These are phyloP conservation scores for Fraxinus dipetala DNA, from an alignment of 305 asterid species.

Conservation along the genomic window DNA sequence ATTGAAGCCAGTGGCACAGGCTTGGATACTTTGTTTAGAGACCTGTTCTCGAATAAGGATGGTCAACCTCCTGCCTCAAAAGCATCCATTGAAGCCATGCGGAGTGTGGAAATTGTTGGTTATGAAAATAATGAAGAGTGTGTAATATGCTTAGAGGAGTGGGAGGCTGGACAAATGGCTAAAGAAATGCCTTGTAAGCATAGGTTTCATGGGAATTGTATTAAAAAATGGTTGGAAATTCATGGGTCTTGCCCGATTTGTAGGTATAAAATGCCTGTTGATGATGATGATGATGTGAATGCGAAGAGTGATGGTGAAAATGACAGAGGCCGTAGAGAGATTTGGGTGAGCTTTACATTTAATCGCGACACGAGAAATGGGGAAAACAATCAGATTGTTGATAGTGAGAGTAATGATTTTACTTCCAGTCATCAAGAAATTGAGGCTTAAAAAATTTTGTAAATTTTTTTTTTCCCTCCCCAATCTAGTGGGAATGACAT, in stretches of 20 bases:
- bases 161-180: conserved; percentile 42
- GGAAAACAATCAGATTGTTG: conserved; percentile 5
- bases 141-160: conserved; percentile 67
- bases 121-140: conserved; percentile 39
- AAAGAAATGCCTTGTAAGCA: conserved; percentile 79
- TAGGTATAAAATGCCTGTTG: conserved; percentile 67
- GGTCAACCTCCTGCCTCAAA: conserved; percentile 73
- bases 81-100: conserved; percentile 63
- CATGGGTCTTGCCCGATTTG: conserved; percentile 90
- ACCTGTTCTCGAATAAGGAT: conserved; percentile 36
- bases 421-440: conserved; percentile 14
- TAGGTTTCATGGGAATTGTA: conserved; percentile 52
- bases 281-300: conserved; percentile 30
- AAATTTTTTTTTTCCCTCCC: neutral
- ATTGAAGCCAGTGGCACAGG: conserved; percentile 30
- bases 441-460: conserved; percentile 6
- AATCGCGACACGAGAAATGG: conserved; percentile 24
- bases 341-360: conserved; percentile 46
- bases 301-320: conserved; percentile 25
- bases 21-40: conserved; percentile 37
- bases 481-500: neutral
- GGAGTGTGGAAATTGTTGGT: conserved; percentile 33
- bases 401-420: conserved; percentile 15
- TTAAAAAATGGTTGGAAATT: conserved; percentile 62
- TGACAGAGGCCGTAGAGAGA: conserved; percentile 39